Evolutionary conservation across 495 filamentous ascomycete genomes (phyloP), one percentile per base, ranked within the genome.

Genomic region (Podospora sp.): DNA sequence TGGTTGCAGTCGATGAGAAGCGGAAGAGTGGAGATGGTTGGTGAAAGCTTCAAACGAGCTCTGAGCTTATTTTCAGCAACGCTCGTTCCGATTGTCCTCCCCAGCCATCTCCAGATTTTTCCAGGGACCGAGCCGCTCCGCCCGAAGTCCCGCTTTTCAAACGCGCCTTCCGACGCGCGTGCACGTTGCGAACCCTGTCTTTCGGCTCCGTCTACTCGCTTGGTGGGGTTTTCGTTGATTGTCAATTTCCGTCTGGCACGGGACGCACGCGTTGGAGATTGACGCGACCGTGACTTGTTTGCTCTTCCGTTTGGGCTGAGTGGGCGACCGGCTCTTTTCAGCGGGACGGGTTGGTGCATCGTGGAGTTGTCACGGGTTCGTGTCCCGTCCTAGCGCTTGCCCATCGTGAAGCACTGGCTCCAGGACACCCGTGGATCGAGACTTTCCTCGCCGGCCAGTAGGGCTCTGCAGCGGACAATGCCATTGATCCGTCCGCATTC

Each of bases 1-100:
- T 60, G 57, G 57, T 27, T 12, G 27, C 22, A 9, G 56, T 26
- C n/a, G 22, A 18, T 29, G 3, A n/a, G 24, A 26, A 36, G 25
- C 2, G 3, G 26, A 12, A 12, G 11, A 12, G 26, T 24, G 7
- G 40, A 20, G 24, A 16, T 4, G 18, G 60, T 27, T 63, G 60
- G 46, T 53, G 49, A 55, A 51, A 60, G 57, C 57, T 60, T 36
- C n/a, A 35, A 21, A 21, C 33, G 33, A 49, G 60, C 60, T 50
- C 60, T 49, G 62, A 65, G 62, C 62, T 65, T 65, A 65, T 65
- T 65, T 65, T 20, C 62, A 27, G 21, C 33, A 18, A 27, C 9
- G 9, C 6, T 22, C 35, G 20, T 58, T 5, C 26, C 8, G 20
- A 16, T n/a, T n/a, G 21, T 8, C 33, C 14, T 3, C 52, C 24